A percentile compares a stretch with the other conserved stretches of the same genome.
These are phyloP conservation scores for Dalechampia spathulata DNA, from an alignment of 441 rosid species.

Conservation along the genomic window DNA sequence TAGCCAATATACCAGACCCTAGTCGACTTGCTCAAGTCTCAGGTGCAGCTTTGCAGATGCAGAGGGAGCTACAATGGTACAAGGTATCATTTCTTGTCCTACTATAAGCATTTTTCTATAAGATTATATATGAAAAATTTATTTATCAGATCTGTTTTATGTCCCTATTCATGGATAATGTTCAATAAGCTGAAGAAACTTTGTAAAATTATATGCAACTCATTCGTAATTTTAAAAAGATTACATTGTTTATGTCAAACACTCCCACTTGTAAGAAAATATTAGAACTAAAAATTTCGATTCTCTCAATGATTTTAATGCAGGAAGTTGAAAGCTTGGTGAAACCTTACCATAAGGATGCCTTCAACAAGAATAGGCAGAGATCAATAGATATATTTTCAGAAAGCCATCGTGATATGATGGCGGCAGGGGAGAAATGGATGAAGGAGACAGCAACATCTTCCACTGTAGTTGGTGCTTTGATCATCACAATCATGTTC, in stretches of 20 bases:
- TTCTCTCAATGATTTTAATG: too few species aligned
- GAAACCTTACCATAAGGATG: neutral
- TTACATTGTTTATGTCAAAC: too few species aligned
- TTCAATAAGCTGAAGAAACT: too few species aligned
- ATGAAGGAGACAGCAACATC: slow-evolving; percentile 16
- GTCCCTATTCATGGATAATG: too few species aligned
- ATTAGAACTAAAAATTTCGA: too few species aligned
- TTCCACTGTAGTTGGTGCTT: slow-evolving; percentile 7
- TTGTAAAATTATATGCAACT: too few species aligned
- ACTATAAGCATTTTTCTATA: too few species aligned
- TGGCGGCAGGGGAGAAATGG: slow-evolving; percentile 9
- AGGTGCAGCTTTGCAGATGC: slow-evolving; percentile 11
- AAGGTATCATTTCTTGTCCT: too few species aligned
- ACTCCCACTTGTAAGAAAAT: too few species aligned
- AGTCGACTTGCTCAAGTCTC: slow-evolving; percentile 1
- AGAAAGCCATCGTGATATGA: neutral
- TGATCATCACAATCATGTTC: slow-evolving; percentile 12
- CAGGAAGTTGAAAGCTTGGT: slow-evolving; percentile 6
- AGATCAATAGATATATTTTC: neutral
- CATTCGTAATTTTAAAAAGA: too few species aligned
- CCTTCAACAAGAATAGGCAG: rapidly evolving
- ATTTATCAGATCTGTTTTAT: too few species aligned
- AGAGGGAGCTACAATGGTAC: slow-evolving; percentile 10
- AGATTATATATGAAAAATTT: too few species aligned
- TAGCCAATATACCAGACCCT: neutral